Evolutionary conservation across 169 alveolate species (phyloP).

Genomic region (Plasmodium malariae): DNA sequence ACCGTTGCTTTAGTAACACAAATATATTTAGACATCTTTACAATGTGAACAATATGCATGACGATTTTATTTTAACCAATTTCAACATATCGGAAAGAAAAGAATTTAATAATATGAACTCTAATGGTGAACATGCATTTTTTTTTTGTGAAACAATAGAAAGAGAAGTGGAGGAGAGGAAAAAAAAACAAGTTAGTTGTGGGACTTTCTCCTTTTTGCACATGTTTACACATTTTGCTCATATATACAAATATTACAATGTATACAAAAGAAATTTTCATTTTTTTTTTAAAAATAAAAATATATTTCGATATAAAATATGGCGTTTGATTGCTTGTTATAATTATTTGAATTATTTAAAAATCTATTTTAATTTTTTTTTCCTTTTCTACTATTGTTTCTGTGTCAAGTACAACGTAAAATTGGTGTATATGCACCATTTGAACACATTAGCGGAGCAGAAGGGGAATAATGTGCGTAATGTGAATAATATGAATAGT

Average conservation of each 20-base stretch:
- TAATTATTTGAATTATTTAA: conserved; percentile 33
- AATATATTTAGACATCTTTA: conserved; percentile 38
- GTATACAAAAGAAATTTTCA: conserved; percentile 15
- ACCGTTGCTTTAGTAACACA: conserved; percentile 28
- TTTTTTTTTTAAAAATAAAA: conserved; percentile 6
- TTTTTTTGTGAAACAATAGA: no score
- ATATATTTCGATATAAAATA: conserved; percentile 17
- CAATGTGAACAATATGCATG: conserved; percentile 16
- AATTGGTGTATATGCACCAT: conserved; percentile 12
- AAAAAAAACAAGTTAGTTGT: no score
- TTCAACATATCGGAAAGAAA: no score
- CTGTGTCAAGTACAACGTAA: conserved; percentile 16
- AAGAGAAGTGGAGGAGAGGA: no score
- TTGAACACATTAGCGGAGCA: background rate
- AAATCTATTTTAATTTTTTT: conserved; percentile 15
- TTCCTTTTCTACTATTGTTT: conserved; percentile 33
- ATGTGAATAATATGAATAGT: background rate
- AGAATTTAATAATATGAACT: no score
- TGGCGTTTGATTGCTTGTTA: conserved; percentile 51
- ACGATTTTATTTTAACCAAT: no score
- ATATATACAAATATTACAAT: conserved; percentile 21
- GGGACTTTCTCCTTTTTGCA: no score
- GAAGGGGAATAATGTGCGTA: background rate
- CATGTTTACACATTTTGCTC: no score
- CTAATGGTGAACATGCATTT: no score